Conservation (phyloP, 306 rosid species). For the Pachyrhizus erosus region DNA sequence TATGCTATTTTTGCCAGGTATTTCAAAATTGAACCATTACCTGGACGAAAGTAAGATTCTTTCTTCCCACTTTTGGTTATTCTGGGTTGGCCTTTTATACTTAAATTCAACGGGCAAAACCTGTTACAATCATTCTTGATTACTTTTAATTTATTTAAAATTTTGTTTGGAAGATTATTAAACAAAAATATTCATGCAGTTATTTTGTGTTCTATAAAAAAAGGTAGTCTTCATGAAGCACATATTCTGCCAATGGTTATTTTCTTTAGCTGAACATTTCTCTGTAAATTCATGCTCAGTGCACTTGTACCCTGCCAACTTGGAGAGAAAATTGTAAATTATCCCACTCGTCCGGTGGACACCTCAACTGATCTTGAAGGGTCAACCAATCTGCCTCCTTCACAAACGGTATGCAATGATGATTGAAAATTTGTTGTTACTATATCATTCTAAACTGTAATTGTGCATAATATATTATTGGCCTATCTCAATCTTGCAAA, state of each 20-base stretch:
- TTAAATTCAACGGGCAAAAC: neutral
- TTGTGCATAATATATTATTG: neutral
- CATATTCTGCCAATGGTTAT: neutral
- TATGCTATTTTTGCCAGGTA: slow-evolving; percentile 58
- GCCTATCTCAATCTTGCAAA: neutral
- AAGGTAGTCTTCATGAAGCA: slow-evolving; percentile 23
- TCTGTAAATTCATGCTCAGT: slow-evolving; percentile 56
- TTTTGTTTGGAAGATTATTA: slow-evolving; percentile 6
- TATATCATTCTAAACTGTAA: neutral
- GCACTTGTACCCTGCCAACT: slow-evolving; percentile 74
- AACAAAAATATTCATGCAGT: neutral
- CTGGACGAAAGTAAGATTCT: slow-evolving; percentile 79
- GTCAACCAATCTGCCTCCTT: slow-evolving; percentile 72
- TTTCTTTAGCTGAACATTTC: slow-evolving; percentile 41
- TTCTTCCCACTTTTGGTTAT: neutral
- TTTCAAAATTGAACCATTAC: slow-evolving; percentile 74
- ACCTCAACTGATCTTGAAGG: slow-evolving; percentile 83
- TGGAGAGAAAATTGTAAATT: slow-evolving; percentile 76
- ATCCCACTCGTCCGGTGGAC: slow-evolving; percentile 85
- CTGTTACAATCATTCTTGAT: neutral
- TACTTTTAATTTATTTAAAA: neutral
- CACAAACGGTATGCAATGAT: slow-evolving; percentile 61
- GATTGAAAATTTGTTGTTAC: slow-evolving; percentile 8
- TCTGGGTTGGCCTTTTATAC: slow-evolving; percentile 14
- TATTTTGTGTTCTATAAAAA: neutral